These are phyloP conservation scores for Pisolithus thermaeus DNA, from an alignment of 1,284 basidiomycete genomes.

Conservation along the genomic window DNA sequence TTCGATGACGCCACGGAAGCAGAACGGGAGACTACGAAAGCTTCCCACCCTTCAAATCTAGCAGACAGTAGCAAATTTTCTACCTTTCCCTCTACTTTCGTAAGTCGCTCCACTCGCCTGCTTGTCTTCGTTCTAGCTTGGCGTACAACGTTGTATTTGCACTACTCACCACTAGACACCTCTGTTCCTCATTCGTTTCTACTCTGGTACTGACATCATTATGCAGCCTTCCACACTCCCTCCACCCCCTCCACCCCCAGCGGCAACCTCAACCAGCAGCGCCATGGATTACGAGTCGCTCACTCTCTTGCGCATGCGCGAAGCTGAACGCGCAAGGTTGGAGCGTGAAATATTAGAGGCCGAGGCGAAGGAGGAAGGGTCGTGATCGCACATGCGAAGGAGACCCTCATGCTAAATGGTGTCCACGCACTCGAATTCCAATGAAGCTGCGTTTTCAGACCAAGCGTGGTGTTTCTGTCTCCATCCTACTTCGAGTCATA, in stretches of 20 bases:
- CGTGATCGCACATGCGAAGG: conserved; percentile 1
- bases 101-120: conserved; percentile 9
- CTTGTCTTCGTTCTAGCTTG: neutral
- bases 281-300: conserved; percentile 68
- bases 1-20: neutral
- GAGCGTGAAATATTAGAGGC: conserved; percentile 72
- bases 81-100: conserved; percentile 22
- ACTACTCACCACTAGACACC: neutral
- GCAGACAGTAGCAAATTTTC: conserved; percentile 18
- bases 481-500: no score
- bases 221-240: conserved; percentile 20
- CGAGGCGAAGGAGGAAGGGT: conserved; percentile 37
- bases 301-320: conserved; percentile 75
- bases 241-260: conserved; percentile 13
- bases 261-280: conserved; percentile 21
- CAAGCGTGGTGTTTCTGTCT: no score
- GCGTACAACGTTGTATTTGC: neutral
- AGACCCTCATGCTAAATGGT: no score
- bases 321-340: conserved; percentile 70
- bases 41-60: neutral
- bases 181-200: neutral
- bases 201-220: conserved; percentile 4
- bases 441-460: no score
- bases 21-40: neutral
- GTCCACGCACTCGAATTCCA: no score